Base-by-base conservation (phyloP, 805 yeast species). In the Kuraishia molischiana region DNA sequence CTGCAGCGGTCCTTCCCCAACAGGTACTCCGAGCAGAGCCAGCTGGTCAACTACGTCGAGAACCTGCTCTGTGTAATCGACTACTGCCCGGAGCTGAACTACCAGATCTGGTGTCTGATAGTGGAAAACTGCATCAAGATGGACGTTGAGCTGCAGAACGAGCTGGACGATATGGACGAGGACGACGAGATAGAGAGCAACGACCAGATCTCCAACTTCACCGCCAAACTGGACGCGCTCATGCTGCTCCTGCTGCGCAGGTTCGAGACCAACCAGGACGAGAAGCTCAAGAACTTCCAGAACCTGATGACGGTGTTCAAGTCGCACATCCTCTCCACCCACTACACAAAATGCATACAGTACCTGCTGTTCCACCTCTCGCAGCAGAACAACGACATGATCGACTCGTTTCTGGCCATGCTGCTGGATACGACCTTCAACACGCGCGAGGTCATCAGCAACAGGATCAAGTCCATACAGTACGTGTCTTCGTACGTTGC, bases 91-190 rank as follows among this genome's bases (percentile, higher is more conserved):
- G 96, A 87, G 47, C 61, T 87, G 44, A 77, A 79, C 47, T 71
- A 71, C 44, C 75, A 75, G 34, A 67, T 85, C 5, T 89, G 97
- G 96, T 79, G 82, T 18, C 58, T 85, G 41, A 67, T 89, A 13
- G 64, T 87, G 29, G 95, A 90, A 56, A 74, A 78, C 43, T 71
- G 84, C 39, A 85, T 92, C 41, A 83, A 85, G 45, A 66, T 92
- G 34, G 98, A 90, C 58, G 96, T 89, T 4, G 97, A 87, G 56
- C 66, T 89, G 40, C 95, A 86, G 51, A 86, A 85, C 52, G 92
- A 83, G 48, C 61, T 85, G 41, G 95, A 87, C 49, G 95, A 85
- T 46, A 61, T 81, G 39, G 95, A 84, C 52, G 92, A 84, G 45
- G 82, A 75, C 39, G 76, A 78, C 33, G 72, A 64, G 42, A 66